phyloP scores from a whole-genome alignment of 176 grass and related monocot genomes.

The Alopecurus myosuroides region DNA sequence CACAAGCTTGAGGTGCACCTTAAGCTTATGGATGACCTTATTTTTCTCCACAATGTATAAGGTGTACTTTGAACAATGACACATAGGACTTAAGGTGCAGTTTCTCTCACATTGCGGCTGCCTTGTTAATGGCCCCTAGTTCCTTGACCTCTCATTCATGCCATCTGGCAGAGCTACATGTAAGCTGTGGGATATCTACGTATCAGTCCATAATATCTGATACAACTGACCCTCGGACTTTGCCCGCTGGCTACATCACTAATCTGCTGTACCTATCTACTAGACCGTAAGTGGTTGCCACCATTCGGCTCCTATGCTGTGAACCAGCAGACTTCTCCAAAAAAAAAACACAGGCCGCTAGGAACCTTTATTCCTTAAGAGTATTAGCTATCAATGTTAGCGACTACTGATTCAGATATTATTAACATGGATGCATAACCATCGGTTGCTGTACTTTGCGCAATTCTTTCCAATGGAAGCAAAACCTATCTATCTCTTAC shows the following conservation, averaged over 20 bases:
- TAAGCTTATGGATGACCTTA: too few relatives aligned
- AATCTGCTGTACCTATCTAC: neutral
- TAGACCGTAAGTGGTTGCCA: neutral
- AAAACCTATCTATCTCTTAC: neutral
- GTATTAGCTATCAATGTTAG: neutral
- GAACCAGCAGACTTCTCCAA: neutral
- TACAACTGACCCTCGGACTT: too few relatives aligned
- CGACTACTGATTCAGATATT: neutral
- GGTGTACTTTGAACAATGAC: too few relatives aligned
- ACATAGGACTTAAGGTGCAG: too few relatives aligned
- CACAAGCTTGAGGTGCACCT: too few relatives aligned
- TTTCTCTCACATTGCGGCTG: too few relatives aligned
- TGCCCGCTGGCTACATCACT: too few relatives aligned
- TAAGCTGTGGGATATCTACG: too few relatives aligned
- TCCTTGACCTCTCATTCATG: neutral
- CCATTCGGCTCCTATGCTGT: neutral
- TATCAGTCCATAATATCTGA: too few relatives aligned
- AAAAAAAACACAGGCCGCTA: neutral
- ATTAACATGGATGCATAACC: neutral
- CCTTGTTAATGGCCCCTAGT: neutral
- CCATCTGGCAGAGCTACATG: too few relatives aligned
- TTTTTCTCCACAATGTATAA: too few relatives aligned
- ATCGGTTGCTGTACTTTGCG: neutral
- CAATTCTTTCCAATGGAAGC: neutral
- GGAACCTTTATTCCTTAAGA: neutral